Evolutionary conservation across 2,329 filamentous ascomycete species (phyloP), one percentile per base, ranked within the genome.

Genomic region (Mollisia scopiformis): DNA sequence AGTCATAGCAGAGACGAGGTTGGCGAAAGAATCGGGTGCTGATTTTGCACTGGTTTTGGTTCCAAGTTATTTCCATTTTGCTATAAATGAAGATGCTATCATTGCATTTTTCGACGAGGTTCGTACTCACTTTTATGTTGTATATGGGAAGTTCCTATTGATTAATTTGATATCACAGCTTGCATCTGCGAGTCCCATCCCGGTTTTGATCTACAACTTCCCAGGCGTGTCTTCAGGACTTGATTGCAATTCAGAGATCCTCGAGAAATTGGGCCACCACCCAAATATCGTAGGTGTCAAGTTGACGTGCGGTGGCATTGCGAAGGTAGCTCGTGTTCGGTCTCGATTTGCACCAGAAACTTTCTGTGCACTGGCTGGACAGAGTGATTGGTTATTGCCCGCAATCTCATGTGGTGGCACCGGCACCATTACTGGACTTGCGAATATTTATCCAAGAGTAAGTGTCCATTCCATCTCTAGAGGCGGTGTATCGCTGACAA

Each of bases 301-400:
- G 60, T 64, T 77, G 56, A 77, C 74, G 2, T 77, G 75, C 55
- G 75, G 75, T 8, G 70, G 69, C 31, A 73, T 75, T 58, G 79
- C 75, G 6, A 80, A 80, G 62, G 74, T 80, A 47, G 80, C 81
- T 16, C 76, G 71, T 75, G 76, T 66, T 75, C 78, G 64, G 78
- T 76, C 80, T 75, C 61, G 79, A 3, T 79, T 89, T 61, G 73
- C 80, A 0, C 74, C 81, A 0, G 78, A 83, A 2, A 73, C 80
- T 13, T 66, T 66, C 55, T 57, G 56, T 50, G 55, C 59, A 2
- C 50, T 64, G 10, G 66, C 56, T 41, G 90, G 90, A 0, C 89
- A 92, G 75, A 86, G 84, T 1, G 90, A 93, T 69, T 92, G 90
- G 72, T 23, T 62, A 14, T 76, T 89, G 52, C 85, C 84, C 2